Evolutionary conservation across 1,284 basidiomycete species (phyloP).

Genomic region (Fomes fomentarius): DNA sequence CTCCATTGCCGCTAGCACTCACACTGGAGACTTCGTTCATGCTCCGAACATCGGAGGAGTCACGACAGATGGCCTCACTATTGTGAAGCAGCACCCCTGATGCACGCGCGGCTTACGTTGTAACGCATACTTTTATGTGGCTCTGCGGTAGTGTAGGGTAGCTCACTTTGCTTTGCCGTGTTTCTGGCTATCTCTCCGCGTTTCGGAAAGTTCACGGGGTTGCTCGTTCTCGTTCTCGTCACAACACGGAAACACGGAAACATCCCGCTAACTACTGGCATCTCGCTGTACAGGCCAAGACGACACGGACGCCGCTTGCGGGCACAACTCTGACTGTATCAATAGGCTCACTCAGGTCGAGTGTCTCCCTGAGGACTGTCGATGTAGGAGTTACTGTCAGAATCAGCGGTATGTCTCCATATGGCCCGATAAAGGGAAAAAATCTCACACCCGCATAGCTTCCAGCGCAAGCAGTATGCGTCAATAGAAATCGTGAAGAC

Average conservation of each 20-base stretch:
- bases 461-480: constrained; percentile 87
- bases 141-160: too few species aligned
- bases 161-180: too few species aligned
- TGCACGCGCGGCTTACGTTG: too few species aligned
- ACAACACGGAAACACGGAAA: too few species aligned
- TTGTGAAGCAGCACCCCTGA: too few species aligned
- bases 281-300: constrained; percentile 50
- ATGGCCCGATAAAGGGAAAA: neutral
- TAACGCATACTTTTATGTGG: too few species aligned
- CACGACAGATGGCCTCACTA: neutral
- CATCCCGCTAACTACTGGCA: neutral
- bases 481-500: constrained; percentile 91
- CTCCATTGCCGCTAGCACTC: too few species aligned
- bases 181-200: too few species aligned
- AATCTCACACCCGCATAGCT: constrained; percentile 51
- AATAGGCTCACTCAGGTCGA: constrained; percentile 98
- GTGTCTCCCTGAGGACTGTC: constrained; percentile 88
- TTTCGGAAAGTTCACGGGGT: too few species aligned
- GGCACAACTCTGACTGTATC: constrained; percentile 92
- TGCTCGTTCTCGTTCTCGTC: too few species aligned
- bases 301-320: constrained; percentile 74
- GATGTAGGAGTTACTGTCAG: constrained; percentile 81
- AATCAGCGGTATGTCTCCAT: constrained; percentile 82
- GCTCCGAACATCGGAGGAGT: too few species aligned
- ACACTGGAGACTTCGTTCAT: too few species aligned